phyloP scores from a whole-genome alignment of 257 asterid species.

The Knoxia roxburghii region DNA sequence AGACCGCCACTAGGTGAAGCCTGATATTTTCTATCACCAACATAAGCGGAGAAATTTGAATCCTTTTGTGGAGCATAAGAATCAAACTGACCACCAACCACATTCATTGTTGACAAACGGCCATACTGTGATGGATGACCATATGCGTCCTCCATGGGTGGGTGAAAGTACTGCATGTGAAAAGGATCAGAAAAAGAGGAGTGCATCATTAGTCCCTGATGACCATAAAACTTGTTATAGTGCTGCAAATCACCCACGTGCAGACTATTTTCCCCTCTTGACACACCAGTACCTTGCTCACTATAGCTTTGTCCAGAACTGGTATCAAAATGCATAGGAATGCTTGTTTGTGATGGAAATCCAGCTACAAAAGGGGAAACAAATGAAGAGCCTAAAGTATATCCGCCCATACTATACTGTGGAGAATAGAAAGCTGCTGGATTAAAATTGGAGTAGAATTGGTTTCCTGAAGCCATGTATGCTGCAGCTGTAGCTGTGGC shows the following conservation, averaged over 20 bases:
- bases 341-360: constrained; percentile 50
- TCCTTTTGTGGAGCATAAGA: constrained; percentile 43
- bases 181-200: constrained; percentile 58
- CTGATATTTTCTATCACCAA: constrained; percentile 52
- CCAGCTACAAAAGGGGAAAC: constrained; percentile 57
- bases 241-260: constrained; percentile 44
- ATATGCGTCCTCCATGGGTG: constrained; percentile 50
- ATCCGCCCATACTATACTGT: constrained; percentile 59
- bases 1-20: constrained; percentile 35
- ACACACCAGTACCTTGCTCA: constrained; percentile 43
- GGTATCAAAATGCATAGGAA: constrained; percentile 44
- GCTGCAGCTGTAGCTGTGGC: constrained; percentile 68
- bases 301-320: constrained; percentile 58
- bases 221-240: constrained; percentile 56
- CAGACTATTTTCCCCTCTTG: constrained; percentile 42
- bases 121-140: constrained; percentile 47
- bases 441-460: constrained; percentile 41
- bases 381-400: constrained; percentile 55
- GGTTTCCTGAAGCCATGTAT: constrained; percentile 60
- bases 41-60: constrained; percentile 33
- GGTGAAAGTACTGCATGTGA: constrained; percentile 68
- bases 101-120: constrained; percentile 40
- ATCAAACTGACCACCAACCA: constrained; percentile 36
- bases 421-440: constrained; percentile 61
- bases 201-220: constrained; percentile 55